These are phyloP conservation scores for Aspergillus transmontanensis DNA, from an alignment of 2,329 filamentous ascomycete species.

Conservation along the genomic window DNA sequence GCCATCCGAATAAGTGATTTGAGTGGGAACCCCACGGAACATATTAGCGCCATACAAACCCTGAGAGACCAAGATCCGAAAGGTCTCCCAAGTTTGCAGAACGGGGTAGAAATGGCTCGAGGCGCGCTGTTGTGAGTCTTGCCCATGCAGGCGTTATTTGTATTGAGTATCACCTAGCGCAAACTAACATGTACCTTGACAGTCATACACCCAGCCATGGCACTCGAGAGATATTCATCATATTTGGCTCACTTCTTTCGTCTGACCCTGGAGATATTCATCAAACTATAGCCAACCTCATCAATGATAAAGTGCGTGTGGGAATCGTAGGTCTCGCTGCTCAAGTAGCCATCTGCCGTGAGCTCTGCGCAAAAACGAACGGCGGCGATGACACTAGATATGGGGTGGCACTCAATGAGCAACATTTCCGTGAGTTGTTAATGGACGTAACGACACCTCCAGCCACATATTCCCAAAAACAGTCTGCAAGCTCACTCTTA, in stretches of 20 bases:
- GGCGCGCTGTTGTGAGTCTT: constrained; percentile 75
- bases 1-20: constrained; percentile 85
- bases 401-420: constrained; percentile 81
- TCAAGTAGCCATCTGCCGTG: constrained; percentile 87
- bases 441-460: constrained; percentile 88
- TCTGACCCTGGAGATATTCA: constrained; percentile 95
- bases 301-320: constrained; percentile 82
- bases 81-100: constrained; percentile 82
- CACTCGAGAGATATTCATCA: constrained; percentile 86
- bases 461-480: constrained; percentile 67
- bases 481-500: constrained; percentile 61
- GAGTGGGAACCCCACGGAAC: constrained; percentile 86
- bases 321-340: constrained; percentile 88
- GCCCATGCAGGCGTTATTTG: not conserved
- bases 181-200: constrained; percentile 11
- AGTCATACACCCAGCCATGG: constrained; percentile 91
- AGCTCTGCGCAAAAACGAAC: constrained; percentile 87
- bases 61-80: constrained; percentile 69
- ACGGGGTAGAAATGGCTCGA: constrained; percentile 92
- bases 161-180: not conserved
- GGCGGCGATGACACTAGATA: constrained; percentile 72
- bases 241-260: constrained; percentile 87
- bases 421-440: constrained; percentile 86
- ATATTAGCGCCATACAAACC: constrained; percentile 73
- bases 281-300: constrained; percentile 77